Conservation (phyloP, 768 basidiomycete species). For the Imleria badia region DNA sequence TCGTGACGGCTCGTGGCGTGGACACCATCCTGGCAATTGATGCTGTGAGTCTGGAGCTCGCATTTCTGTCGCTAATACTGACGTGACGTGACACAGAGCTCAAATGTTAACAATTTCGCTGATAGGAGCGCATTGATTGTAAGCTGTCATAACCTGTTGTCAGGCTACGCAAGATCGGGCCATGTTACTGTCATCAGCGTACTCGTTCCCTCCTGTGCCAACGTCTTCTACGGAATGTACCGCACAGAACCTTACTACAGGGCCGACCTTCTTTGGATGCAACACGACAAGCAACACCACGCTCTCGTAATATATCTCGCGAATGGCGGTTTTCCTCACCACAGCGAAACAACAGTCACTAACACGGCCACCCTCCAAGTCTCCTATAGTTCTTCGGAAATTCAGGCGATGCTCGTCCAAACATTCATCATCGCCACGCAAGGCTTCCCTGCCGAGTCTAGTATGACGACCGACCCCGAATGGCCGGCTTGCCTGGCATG, state of each 20-base stretch:
- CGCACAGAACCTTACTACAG: slow-evolving; percentile 34
- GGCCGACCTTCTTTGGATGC: slow-evolving; percentile 52
- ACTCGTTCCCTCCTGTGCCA: slow-evolving; percentile 35
- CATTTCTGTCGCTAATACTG: neutral
- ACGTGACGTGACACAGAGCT: slow-evolving; percentile 10
- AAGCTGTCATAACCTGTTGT: neutral
- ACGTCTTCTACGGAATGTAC: slow-evolving; percentile 27
- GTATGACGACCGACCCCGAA: slow-evolving; percentile 35
- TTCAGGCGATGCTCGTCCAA: slow-evolving; percentile 47
- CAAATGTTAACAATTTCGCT: slow-evolving; percentile 20
- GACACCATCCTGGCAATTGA: slow-evolving; percentile 55
- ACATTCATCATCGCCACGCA: slow-evolving; percentile 43
- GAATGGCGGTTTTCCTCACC: slow-evolving; percentile 45
- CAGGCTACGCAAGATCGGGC: slow-evolving; percentile 39
- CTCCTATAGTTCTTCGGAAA: slow-evolving; percentile 36
- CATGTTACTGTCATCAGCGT: slow-evolving; percentile 30
- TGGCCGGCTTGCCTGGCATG: slow-evolving; percentile 54
- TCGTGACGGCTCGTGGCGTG: slow-evolving; percentile 43
- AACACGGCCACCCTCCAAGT: slow-evolving; percentile 44
- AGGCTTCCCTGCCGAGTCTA: slow-evolving; percentile 33
- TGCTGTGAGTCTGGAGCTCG: slow-evolving; percentile 23
- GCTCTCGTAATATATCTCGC: slow-evolving; percentile 56
- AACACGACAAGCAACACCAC: slow-evolving; percentile 28
- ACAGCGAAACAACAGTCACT: slow-evolving; percentile 39
- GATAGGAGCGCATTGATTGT: slow-evolving; percentile 28